Evolutionary conservation across 495 filamentous ascomycete species (phyloP), one percentile per base, ranked within the genome.

Genomic region (Lasiosphaeria ovina): DNA sequence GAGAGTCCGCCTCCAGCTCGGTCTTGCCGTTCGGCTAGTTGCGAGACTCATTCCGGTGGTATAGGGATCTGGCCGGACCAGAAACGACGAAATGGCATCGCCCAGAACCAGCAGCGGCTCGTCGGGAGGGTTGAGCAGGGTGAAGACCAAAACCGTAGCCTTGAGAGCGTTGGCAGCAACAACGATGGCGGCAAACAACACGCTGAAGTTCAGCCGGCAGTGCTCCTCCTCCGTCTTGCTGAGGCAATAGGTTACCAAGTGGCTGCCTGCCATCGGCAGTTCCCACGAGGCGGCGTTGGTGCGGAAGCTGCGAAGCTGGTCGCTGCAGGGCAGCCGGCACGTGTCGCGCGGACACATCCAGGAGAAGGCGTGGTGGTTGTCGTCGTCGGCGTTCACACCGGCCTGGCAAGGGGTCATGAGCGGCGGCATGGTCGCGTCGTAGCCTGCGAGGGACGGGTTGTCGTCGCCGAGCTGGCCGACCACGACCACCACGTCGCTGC

Each of bases 71-170:
- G 77, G 76, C 0, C 45, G 61, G 1, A 70, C 61, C 6, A 87
- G 64, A 58, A 83, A 84, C 0, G 74, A 78, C 4, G 68, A 62
- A 9, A 85, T 65, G 7, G 80, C 79, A 67, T 87, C 82, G 6
- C 84, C 84, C 1, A 83, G 48, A 0, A 78, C 84, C 1, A 81
- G 66, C 1, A 86, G 63, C 0, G 75, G 73, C 5, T 72, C 62
- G 11, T 74, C 58, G 3, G 58, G 51, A 1, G 47, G 3, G 55
- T 63, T 11, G 16, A 61, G 59, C 34, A 68, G 42, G 31, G 62
- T 59, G 32, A 62, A 36, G 3, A 73, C 58, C 45, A 80, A 67
- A 6, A 66, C 44, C 2, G 69, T 63, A 6, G 65, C 61, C 47
- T 79, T 74, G 32, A 71, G 38, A 38, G 67, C 54, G 16, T 74